A percentile compares a stretch with the other conserved stretches of the same genome.
Conservation (phyloP, 2,329 filamentous ascomycete species). For the Fusarium falciforme region DNA sequence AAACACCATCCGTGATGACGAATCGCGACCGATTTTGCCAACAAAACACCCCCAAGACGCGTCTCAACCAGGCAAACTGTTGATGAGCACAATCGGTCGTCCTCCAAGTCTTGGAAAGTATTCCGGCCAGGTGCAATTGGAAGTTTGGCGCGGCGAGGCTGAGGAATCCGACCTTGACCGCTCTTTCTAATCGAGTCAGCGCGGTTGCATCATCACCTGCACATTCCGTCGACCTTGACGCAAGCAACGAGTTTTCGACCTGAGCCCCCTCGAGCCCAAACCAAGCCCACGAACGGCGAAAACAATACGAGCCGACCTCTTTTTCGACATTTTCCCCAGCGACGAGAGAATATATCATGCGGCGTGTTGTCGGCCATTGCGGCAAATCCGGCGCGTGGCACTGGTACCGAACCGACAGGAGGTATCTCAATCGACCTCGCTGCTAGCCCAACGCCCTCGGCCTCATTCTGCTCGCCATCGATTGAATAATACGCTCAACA, state of each 20-base stretch:
- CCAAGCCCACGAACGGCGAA: background rate
- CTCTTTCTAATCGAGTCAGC: background rate
- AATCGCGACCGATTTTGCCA: background rate
- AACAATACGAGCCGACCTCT: background rate
- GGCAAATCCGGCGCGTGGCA: background rate
- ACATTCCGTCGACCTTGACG: background rate
- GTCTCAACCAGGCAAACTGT: background rate
- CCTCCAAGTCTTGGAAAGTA: background rate
- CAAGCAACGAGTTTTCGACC: background rate
- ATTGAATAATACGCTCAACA: background rate
- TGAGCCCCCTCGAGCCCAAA: background rate
- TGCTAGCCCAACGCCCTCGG: background rate
- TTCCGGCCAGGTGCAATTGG: background rate
- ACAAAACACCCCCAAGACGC: background rate
- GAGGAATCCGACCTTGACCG: background rate
- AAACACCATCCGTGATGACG: background rate
- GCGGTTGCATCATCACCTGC: background rate
- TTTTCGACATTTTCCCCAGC: background rate
- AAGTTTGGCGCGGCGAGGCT: background rate
- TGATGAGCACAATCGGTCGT: background rate
- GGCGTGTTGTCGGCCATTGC: background rate
- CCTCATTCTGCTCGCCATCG: background rate
- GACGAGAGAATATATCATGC: background rate
- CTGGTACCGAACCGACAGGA: background rate
- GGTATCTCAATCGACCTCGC: background rate